Conservation (phyloP, 805 yeast genomes). For the Metschnikowia cubensis region DNA sequence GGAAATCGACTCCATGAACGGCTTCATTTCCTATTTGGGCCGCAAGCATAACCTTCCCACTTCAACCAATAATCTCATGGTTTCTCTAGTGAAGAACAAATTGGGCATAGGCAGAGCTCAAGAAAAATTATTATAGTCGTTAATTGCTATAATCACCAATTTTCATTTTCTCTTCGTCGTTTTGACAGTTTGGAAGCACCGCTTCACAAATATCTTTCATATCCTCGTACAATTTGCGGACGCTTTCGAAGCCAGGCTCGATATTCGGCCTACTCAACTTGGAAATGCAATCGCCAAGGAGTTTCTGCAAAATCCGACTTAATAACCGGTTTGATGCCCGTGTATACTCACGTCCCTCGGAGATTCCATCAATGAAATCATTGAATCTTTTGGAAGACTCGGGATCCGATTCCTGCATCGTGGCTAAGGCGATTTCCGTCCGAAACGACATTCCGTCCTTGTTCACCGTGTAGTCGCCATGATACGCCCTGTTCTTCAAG, state of each 20-base stretch:
- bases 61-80: conserved; percentile 42
- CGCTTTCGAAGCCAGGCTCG: conserved; percentile 11
- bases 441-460: conserved; percentile 58
- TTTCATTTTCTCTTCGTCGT: neutral
- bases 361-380: conserved; percentile 44
- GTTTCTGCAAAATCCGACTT: conserved; percentile 29
- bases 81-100: conserved; percentile 45
- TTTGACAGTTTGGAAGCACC: neutral
- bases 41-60: conserved; percentile 39
- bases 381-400: conserved; percentile 28
- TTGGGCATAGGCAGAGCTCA: conserved; percentile 27
- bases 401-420: conserved; percentile 37
- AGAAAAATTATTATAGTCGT: conserved; percentile 16
- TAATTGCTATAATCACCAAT: neutral
- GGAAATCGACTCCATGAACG: conserved; percentile 82
- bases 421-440: conserved; percentile 70
- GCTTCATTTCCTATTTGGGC: conserved; percentile 64
- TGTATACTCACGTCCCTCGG: conserved; percentile 43
- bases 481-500: conserved; percentile 53
- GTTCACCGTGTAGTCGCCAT: conserved; percentile 69
- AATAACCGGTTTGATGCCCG: conserved; percentile 27
- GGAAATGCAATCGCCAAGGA: conserved; percentile 22
- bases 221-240: conserved; percentile 26
- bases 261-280: conserved; percentile 8
- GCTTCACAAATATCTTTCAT: conserved; percentile 23